These are phyloP conservation scores for Populus deltoides DNA, from an alignment of 345 rosid species.

Conservation along the genomic window DNA sequence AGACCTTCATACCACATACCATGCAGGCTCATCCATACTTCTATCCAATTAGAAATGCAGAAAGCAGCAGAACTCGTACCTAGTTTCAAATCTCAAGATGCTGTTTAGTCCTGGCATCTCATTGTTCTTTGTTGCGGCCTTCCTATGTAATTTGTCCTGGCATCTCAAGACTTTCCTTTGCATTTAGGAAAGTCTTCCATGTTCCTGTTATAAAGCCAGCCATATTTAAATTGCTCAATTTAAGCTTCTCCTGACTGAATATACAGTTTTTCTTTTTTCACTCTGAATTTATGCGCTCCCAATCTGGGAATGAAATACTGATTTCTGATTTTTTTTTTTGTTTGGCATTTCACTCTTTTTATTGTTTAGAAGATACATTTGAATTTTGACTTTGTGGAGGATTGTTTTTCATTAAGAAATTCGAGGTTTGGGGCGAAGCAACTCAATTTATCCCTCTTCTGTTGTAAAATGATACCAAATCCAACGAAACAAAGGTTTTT, in stretches of 20 bases:
- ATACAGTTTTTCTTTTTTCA: neutral
- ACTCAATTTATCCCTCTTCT: no score
- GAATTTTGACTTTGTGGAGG: neutral
- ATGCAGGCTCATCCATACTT: conserved; percentile 91
- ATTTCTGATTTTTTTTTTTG: neutral
- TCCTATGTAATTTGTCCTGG: neutral
- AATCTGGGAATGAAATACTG: neutral
- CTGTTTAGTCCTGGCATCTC: conserved; percentile 14
- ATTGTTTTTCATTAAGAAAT: neutral
- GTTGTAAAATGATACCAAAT: no score
- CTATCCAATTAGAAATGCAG: conserved; percentile 79
- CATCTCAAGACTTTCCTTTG: neutral
- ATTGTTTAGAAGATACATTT: neutral
- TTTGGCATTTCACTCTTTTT: neutral
- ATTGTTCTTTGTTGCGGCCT: conserved; percentile 6
- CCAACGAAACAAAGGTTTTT: no score
- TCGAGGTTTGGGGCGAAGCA: no score
- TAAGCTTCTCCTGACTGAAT: neutral
- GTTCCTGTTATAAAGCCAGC: conserved; percentile 2
- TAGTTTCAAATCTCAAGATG: conserved; percentile 26
- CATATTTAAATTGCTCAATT: conserved; percentile 7
- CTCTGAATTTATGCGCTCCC: neutral
- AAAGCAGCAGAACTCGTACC: conserved; percentile 65
- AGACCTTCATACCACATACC: neutral
- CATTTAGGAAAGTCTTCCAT: conserved; percentile 5